Base-by-base conservation (phyloP, 768 basidiomycete genomes). In the Pisolithus microcarpus region DNA sequence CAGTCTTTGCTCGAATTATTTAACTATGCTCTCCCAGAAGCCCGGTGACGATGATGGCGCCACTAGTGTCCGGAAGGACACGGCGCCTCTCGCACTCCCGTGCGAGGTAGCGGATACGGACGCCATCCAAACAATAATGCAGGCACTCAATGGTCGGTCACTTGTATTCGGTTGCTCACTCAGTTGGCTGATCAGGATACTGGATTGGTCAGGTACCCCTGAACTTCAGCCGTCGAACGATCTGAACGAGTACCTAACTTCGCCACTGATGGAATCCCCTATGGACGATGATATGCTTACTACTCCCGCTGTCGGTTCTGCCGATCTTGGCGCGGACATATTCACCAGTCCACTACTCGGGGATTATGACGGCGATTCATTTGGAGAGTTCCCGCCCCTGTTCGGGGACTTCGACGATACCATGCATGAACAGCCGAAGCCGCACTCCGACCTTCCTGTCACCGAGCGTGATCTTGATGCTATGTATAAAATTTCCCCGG, bases 21-120 rank as follows among this genome's bases (percentile, higher is more conserved):
- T 87, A 62, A 79, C 70, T 54, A 89, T 89, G 87, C 64, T 88
- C 57, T 70, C 75, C 19, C 72, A 76, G 57, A 74, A 73, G 40
- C 71, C 79, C 23, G 61, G 67, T 26, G 26, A 26, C 52, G 72
- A 75, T 51, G 61, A 67, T 51, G 52, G 70, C 36, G 61, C 65
- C 59, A 55, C 65, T 36, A 54, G 65, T 24, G 67, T 76, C 60
- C 62, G 51, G 51, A 53, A 56, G 61, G 65, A 64, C 54, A 49
- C 59, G 37, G 61, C 59, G 42, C 59, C 64, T 1, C 54, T 59
- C 46, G 54, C 61, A n/a, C 52, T 61, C 39, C 65, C 43, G 23
- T 13, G 57, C 28, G 39, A 43, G 3, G 53, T 60, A 34, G 53
- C 64, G 53, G 62, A 67, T 2, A 53, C 50, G 18, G 69, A 66